Evolutionary conservation across 805 yeast genomes (phyloP).

Genomic region (Pichia nanzhaoensis): DNA sequence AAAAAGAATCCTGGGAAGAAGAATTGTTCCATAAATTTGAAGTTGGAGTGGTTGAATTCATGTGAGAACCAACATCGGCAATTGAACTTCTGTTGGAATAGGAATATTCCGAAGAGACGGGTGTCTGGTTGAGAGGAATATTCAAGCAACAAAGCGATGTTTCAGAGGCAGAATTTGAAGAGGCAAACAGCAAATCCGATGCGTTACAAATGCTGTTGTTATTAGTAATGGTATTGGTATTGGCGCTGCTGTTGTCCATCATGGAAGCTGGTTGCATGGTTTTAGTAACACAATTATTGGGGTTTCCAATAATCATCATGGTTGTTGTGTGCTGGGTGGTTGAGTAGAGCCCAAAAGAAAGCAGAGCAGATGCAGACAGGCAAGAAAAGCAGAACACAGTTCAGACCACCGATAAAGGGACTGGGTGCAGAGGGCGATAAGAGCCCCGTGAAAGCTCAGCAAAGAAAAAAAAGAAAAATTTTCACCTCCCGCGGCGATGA

Average conservation of each 20-base stretch:
- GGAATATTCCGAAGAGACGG: conserved; percentile 10
- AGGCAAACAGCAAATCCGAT: not conserved
- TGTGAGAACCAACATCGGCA: not conserved
- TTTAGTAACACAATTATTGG: too few relatives aligned
- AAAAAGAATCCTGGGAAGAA: not conserved
- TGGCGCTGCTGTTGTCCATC: not conserved
- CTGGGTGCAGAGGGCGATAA: too few relatives aligned
- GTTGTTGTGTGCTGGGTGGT: too few relatives aligned
- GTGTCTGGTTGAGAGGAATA: conserved; percentile 12
- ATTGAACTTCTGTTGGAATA: conserved; percentile 14
- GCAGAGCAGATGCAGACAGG: not conserved
- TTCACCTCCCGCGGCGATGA: too few relatives aligned
- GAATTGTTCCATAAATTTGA: conserved; percentile 1
- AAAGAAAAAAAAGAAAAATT: too few relatives aligned
- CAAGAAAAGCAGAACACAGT: conserved; percentile 6
- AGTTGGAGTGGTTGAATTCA: not conserved
- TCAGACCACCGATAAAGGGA: not conserved
- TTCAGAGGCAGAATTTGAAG: conserved; percentile 5
- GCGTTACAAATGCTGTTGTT: too few relatives aligned
- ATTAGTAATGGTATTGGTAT: not conserved
- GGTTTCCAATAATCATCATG: too few relatives aligned
- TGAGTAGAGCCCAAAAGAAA: too few relatives aligned
- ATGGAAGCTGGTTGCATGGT: too few relatives aligned
- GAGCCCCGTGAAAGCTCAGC: too few relatives aligned
- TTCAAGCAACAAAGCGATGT: not conserved